Evolutionary conservation across 2,329 filamentous ascomycete species (phyloP).

Genomic region (Bipolaris gigantea): DNA sequence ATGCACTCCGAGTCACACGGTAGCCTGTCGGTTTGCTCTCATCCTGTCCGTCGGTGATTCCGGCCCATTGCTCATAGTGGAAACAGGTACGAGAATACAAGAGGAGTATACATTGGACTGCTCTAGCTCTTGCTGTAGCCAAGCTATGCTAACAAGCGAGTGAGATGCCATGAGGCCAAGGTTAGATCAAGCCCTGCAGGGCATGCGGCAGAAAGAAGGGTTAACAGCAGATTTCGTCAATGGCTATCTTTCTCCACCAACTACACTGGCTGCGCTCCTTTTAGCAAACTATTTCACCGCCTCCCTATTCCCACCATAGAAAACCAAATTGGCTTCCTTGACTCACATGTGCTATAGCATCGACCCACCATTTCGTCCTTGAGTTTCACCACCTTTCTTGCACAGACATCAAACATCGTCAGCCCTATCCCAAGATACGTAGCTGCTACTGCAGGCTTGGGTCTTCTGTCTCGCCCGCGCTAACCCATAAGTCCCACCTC

Average conservation of each 20-base stretch:
- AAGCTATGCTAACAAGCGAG: conserved; percentile 8
- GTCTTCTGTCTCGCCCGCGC: conserved; percentile 22
- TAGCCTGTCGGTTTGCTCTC: conserved; percentile 2
- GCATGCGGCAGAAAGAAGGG: conserved; percentile 20
- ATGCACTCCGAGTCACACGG: conserved; percentile 12
- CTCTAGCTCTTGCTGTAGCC: conserved; percentile 17
- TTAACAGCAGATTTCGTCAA: conserved; percentile 13
- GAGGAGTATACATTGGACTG: conserved; percentile 4
- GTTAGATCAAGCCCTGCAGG: conserved; percentile 9
- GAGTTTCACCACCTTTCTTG: not conserved
- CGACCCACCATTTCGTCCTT: not conserved
- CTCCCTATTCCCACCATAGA: conserved; percentile 10
- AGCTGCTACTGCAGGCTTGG: conserved; percentile 15
- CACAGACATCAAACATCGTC: conserved; percentile 17
- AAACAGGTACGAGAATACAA: conserved; percentile 6
- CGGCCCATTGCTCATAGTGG: conserved; percentile 5
- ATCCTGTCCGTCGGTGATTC: conserved; percentile 7
- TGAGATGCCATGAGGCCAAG: conserved; percentile 8
- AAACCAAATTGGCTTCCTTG: conserved; percentile 3
- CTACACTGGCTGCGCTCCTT: conserved; percentile 8
- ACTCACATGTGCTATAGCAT: conserved; percentile 12
- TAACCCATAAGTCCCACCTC: conserved; percentile 14
- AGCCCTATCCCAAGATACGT: conserved; percentile 26
- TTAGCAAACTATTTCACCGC: conserved; percentile 15
- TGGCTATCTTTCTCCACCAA: not conserved